phyloP scores from a whole-genome alignment of 2,329 filamentous ascomycete species.

The Passalora sequoiae region DNA sequence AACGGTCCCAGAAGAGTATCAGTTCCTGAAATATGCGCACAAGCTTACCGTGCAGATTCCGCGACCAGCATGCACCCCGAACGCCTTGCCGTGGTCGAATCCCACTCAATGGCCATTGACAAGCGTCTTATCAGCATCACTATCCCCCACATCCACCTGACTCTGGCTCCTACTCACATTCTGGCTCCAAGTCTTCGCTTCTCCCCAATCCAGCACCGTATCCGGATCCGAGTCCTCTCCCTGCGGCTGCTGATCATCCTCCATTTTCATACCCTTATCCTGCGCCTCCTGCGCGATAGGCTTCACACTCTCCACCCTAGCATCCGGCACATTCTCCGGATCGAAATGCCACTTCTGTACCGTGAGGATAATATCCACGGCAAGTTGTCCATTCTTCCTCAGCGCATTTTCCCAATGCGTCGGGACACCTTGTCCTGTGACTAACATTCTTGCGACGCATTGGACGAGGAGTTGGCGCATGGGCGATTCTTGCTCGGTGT shows the following conservation, averaged over 20 bases:
- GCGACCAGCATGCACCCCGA: too few species aligned
- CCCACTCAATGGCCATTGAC: constrained; percentile 9
- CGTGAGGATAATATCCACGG: constrained; percentile 50
- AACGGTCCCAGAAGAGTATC: too few species aligned
- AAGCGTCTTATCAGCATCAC: constrained; percentile 4
- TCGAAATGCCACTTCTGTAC: constrained; percentile 53
- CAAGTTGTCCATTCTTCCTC: constrained; percentile 51
- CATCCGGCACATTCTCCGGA: constrained; percentile 45
- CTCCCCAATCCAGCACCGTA: constrained; percentile 22
- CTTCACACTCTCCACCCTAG: constrained; percentile 41
- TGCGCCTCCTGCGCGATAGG: constrained; percentile 34
- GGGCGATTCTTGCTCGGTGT: constrained; percentile 29
- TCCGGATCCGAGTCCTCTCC: constrained; percentile 15
- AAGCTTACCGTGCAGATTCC: too few species aligned
- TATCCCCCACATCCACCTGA: constrained; percentile 2
- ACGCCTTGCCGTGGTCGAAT: too few species aligned
- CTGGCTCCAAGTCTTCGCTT: constrained; percentile 14
- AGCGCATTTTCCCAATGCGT: constrained; percentile 52
- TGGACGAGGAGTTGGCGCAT: constrained; percentile 40
- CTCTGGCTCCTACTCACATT: constrained; percentile 13
- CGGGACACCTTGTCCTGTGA: constrained; percentile 47
- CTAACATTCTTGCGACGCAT: constrained; percentile 48
- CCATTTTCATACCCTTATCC: constrained; percentile 34
- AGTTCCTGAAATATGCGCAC: too few species aligned
- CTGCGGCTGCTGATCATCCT: constrained; percentile 25